Evolutionary conservation across 495 filamentous ascomycete species (phyloP).

Genomic region (Aspergillus panamensis): DNA sequence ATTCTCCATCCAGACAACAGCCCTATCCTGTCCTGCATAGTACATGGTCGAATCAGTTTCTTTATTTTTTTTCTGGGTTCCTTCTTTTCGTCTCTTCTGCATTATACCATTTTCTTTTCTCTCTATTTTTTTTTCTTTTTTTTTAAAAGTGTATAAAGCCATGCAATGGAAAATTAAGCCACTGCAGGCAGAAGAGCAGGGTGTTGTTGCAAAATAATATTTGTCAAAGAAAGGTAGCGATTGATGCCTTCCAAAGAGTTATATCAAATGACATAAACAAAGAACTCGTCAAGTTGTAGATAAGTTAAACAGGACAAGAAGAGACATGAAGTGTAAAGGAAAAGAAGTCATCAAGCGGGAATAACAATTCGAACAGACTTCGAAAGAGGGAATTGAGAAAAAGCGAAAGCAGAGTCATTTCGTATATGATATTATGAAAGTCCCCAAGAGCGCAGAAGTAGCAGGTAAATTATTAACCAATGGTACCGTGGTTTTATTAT

Average conservation of each 20-base stretch:
- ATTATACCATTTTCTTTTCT: not conserved
- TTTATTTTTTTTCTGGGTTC: not conserved
- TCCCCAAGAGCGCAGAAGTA: slow-evolving; percentile 11
- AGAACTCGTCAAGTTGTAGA: slow-evolving; percentile 12
- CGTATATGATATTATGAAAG: slow-evolving; percentile 6
- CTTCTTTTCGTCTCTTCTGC: not conserved
- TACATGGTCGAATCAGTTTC: no score
- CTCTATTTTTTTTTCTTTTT: not conserved
- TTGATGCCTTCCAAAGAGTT: slow-evolving; percentile 5
- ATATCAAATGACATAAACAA: slow-evolving; percentile 9
- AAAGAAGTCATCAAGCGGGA: slow-evolving; percentile 15
- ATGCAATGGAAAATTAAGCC: no score
- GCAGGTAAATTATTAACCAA: slow-evolving; percentile 5
- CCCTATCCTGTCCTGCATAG: no score
- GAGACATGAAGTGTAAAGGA: slow-evolving; percentile 7
- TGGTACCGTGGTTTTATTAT: not conserved
- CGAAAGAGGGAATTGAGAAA: slow-evolving; percentile 8
- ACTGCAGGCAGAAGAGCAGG: no score
- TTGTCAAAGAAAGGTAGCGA: no score
- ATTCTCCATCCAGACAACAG: no score
- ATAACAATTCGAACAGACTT: slow-evolving; percentile 12
- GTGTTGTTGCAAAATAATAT: no score
- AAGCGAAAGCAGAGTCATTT: slow-evolving; percentile 11
- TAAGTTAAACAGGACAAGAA: slow-evolving; percentile 12
- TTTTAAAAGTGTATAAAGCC: not conserved